Evolutionary conservation across 208 protist species (phyloP).

Genomic region (Naegleria lovaniensis): DNA sequence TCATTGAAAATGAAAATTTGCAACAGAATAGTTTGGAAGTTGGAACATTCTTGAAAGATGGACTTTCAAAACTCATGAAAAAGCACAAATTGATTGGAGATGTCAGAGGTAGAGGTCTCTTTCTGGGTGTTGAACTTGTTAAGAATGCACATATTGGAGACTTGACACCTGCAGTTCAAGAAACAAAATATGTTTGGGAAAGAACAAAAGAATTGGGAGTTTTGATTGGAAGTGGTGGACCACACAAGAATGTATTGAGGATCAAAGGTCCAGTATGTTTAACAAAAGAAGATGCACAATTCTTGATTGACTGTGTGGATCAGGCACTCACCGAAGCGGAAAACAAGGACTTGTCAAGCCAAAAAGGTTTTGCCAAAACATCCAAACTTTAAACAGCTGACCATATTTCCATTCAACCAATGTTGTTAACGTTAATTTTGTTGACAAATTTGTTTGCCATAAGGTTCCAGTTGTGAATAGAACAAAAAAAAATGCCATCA

Average conservation of each 20-base stretch:
- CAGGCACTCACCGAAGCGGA: not conserved
- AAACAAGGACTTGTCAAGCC: not conserved
- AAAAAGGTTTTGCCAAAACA: too few relatives aligned
- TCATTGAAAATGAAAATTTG: slow-evolving; percentile 49
- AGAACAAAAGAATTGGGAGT: not conserved
- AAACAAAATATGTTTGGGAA: not conserved
- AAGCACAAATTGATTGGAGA: slow-evolving; percentile 55
- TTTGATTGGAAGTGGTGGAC: not conserved
- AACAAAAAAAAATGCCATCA: too few relatives aligned
- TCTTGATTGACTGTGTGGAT: not conserved
- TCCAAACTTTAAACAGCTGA: too few relatives aligned
- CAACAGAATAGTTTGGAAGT: slow-evolving; percentile 44
- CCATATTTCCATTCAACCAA: too few relatives aligned
- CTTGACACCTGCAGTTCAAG: not conserved
- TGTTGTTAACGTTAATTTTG: too few relatives aligned
- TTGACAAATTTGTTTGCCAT: too few relatives aligned
- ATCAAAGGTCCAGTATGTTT: slow-evolving; percentile 57
- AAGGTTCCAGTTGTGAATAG: too few relatives aligned
- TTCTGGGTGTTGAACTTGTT: slow-evolving; percentile 56
- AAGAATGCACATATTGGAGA: slow-evolving; percentile 26
- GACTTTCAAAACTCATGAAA: slow-evolving; percentile 39
- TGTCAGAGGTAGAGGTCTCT: slow-evolving; percentile 56
- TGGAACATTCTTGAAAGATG: slow-evolving; percentile 39
- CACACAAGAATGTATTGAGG: slow-evolving; percentile 44
- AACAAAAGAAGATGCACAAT: slow-evolving; percentile 28